Base-by-base conservation (phyloP, 2,329 filamentous ascomycete species). In the Helicocarpus griseus region DNA sequence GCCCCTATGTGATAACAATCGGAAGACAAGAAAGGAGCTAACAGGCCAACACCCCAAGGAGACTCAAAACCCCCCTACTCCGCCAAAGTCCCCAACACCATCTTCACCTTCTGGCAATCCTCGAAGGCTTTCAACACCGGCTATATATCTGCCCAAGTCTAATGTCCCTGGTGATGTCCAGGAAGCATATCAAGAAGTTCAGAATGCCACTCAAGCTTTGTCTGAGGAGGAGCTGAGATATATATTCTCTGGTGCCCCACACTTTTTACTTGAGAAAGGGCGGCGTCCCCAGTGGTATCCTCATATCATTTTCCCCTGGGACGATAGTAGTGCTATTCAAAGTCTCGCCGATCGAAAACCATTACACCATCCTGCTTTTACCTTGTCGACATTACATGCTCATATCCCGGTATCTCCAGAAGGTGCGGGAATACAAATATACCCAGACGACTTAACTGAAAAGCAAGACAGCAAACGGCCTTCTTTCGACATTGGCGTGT, bases 221-320 rank as follows among this genome's bases (percentile, higher is more conserved):
- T 54, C 56, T 7, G 56, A 64, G 39, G 60, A 65, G 31, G 70
- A 73, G n/a, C 56, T 71, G 39, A 68, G 69, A 50, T 59, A 61
- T 19, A 58, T 73, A 7, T 67, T 73, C 40, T 72, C 68, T 1
- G 71, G 71, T 1, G 69, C 70, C 0, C 71, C 71, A 4, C 70
- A 72, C 53, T 73, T 73, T 53, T 58, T 72, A 24, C 63, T 73
- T n/a, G 71, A 73, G 53, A 69, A 65, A 44, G 71, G 70, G 14
- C 64, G 62, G 35, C 61, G 69, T 52, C 61, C 62, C 21, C 62
- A 62, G 14, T 73, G 60, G 60, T 72, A 70, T 56, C 71, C 70
- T 7, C 69, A 73, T 50, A 65, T 70, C 1, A 65, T 73, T 22
- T 73, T 72, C 38, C 71, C 71, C 1, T 73, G 70, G 65, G 69